Evolutionary conservation across 257 asterid genomes (phyloP), one percentile per base, ranked within the genome.

Genomic region (Misopates orontium): DNA sequence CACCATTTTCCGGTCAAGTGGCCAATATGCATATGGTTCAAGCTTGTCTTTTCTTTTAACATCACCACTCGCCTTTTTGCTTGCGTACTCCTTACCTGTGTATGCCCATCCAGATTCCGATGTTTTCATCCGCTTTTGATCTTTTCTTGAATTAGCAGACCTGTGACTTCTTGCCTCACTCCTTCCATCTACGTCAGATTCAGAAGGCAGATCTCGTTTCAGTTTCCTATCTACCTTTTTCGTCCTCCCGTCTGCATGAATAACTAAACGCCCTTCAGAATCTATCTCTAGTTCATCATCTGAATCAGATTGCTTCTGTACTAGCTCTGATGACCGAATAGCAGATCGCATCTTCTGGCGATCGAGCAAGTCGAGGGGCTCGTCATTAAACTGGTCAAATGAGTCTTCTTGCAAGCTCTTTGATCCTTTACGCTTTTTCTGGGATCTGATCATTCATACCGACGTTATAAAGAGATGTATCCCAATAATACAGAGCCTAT

Each of bases 11-110:
- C 97, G 85, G 72, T 94, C 97, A 69, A 94, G 97, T 40, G 99
- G 97, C 99, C 99, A 94, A 67, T 94, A 90, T 6, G 99, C 97
- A 50, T 86, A 94, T 5, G 99, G 99, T 69, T 90, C 99, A 4
- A 94, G 89, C 80, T 90, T 94, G 64, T 87, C 95, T 78, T 90
- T 90, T 80, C 86, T 85, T 80, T 61, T 88, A 61, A 90, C 60
- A 62, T 94, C 99, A 22, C 99, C 97, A 24, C 88, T 75, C 0
- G 97, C 99, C 82, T 88, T 94, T 79, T 86, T 90, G 78, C 96
- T 94, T 13, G 87, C 79, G 61, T 94, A 94, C 77, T 90, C 99
- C 12, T 79, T 86, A 28, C 97, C 99, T 0, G 95, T 86, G 75
- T 88, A 85, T 5, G 97, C 94, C 90, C 92, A 94, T 55, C 96